Percentiles rank a stretch among this genome's conserved stretches.
phyloP scores from a whole-genome alignment of 1,139 yeast genomes.

The Pichia sp. region DNA sequence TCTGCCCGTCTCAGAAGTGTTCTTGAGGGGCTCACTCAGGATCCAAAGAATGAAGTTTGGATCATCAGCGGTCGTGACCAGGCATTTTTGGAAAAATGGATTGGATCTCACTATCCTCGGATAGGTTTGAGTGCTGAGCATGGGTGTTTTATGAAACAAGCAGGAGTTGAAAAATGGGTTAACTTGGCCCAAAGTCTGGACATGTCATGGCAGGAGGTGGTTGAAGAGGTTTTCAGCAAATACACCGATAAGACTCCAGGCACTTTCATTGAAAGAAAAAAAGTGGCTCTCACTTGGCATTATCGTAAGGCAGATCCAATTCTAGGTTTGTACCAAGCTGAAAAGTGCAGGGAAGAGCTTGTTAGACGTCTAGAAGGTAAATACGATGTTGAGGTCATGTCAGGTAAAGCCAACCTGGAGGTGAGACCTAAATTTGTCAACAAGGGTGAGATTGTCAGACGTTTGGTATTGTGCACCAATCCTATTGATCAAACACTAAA shows the following conservation, averaged over 20 bases:
- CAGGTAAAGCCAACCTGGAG: conserved; percentile 94
- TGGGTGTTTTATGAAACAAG: conserved; percentile 86
- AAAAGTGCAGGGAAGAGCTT: conserved; percentile 63
- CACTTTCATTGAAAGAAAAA: conserved; percentile 77
- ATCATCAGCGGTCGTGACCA: conserved; percentile 95
- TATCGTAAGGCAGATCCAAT: conserved; percentile 93
- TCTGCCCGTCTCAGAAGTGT: conserved; percentile 66
- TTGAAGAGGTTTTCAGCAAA: conserved; percentile 63
- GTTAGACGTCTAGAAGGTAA: conserved; percentile 48
- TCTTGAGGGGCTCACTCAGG: conserved; percentile 58
- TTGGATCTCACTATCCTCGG: conserved; percentile 56
- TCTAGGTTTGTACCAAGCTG: conserved; percentile 82
- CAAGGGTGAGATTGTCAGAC: conserved; percentile 91
- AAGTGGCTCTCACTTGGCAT: conserved; percentile 97
- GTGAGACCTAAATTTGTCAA: conserved; percentile 92
- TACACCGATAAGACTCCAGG: conserved; percentile 92
- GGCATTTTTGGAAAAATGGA: conserved; percentile 81
- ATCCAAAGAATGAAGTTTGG: conserved; percentile 88
- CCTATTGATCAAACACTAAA: conserved; percentile 36
- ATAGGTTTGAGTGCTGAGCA: conserved; percentile 94
- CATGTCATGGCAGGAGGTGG: conserved; percentile 91
- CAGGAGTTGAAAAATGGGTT: conserved; percentile 63
- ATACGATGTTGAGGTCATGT: conserved; percentile 93
- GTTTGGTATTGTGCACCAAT: conserved; percentile 60
- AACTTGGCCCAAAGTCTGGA: conserved; percentile 79